A percentile compares a stretch with the other conserved stretches of the same genome.
phyloP scores from a whole-genome alignment of 768 basidiomycete species.

The Mycena rosella region DNA sequence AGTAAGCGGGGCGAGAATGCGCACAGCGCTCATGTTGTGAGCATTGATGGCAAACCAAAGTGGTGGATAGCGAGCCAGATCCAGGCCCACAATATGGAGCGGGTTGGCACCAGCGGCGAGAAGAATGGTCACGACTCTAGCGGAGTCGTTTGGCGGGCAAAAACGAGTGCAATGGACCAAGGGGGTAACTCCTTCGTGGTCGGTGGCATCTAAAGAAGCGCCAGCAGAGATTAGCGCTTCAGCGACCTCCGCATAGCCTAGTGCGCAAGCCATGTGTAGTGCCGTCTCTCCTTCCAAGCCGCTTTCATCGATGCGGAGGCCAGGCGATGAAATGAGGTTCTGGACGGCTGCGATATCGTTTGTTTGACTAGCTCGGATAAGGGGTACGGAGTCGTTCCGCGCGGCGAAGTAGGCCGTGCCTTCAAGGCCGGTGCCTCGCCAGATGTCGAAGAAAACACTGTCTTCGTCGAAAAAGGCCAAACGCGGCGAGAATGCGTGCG shows the following conservation, averaged over 20 bases:
- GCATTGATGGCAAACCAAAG: constrained; percentile 36
- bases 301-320: constrained; percentile 6
- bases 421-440: not conserved
- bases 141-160: not conserved
- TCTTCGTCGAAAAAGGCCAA: not conserved
- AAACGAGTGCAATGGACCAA: constrained; percentile 1
- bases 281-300: not conserved
- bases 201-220: not conserved
- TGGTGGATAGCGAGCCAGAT: not conserved
- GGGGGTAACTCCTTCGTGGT: not conserved
- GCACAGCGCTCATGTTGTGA: constrained; percentile 35
- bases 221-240: not conserved
- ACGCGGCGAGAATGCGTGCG: not conserved
- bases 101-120: constrained; percentile 1
- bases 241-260: constrained; percentile 4
- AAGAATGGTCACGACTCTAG: constrained; percentile 5
- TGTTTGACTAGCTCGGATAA: constrained; percentile 2
- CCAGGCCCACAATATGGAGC: not conserved
- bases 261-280: not conserved
- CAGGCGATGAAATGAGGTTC: constrained; percentile 1
- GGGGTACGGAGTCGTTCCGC: constrained; percentile 3
- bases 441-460: not conserved
- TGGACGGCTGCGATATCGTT: constrained; percentile 1
- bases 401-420: constrained; percentile 1
- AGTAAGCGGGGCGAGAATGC: constrained; percentile 14